These are phyloP conservation scores for Thozetella sp. DNA, from an alignment of 495 filamentous ascomycete genomes.

Conservation along the genomic window DNA sequence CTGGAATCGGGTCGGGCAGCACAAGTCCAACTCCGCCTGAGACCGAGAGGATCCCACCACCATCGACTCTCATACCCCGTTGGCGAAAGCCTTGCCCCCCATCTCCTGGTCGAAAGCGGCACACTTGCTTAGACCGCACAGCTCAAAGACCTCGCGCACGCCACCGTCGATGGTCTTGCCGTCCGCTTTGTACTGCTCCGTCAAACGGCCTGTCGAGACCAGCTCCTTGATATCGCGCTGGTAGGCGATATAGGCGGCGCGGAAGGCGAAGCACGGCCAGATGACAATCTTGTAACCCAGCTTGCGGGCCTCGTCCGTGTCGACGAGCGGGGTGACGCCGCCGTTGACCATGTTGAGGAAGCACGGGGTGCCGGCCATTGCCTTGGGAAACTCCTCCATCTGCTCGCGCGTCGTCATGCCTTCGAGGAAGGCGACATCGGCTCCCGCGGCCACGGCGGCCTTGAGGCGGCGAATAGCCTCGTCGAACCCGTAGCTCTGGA, in stretches of 20 bases:
- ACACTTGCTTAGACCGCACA: constrained; percentile 50
- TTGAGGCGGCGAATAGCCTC: constrained; percentile 58
- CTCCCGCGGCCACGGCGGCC: constrained; percentile 57
- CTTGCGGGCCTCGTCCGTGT: constrained; percentile 53
- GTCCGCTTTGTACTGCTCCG: constrained; percentile 15
- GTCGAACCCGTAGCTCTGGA: constrained; percentile 65
- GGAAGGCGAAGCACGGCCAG: constrained; percentile 53
- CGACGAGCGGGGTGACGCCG: constrained; percentile 59
- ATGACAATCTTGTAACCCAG: constrained; percentile 69
- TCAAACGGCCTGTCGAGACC: constrained; percentile 45
- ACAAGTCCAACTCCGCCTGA: background rate
- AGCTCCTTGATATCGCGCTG: constrained; percentile 43
- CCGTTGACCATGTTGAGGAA: constrained; percentile 67
- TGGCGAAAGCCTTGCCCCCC: constrained; percentile 25
- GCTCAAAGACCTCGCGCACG: constrained; percentile 63
- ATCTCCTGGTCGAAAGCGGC: constrained; percentile 32
- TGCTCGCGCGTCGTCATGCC: constrained; percentile 60
- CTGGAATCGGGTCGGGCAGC: background rate
- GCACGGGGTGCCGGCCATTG: constrained; percentile 41
- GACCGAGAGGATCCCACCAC: background rate
- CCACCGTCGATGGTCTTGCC: constrained; percentile 49
- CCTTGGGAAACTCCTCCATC: constrained; percentile 7
- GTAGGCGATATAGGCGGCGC: constrained; percentile 55
- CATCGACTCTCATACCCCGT: constrained; percentile 14
- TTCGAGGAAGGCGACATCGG: constrained; percentile 68